Base-by-base conservation (phyloP, 768 basidiomycete genomes). In the Pleurotus sapidus region DNA sequence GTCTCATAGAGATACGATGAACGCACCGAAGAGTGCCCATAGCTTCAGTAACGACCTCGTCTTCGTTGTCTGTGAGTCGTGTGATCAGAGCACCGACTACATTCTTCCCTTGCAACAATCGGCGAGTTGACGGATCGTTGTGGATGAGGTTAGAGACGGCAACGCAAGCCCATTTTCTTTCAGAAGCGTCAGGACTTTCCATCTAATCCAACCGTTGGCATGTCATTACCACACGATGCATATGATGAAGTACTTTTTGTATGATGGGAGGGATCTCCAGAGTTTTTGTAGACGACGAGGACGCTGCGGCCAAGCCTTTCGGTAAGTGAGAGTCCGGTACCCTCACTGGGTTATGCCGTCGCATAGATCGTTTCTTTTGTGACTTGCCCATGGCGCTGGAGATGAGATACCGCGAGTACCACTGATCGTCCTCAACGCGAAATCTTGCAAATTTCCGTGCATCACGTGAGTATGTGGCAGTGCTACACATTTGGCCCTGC, bases 81-180 rank as follows among this genome's bases (percentile, higher is more conserved):
- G 84, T 86, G 65, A 97, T 94, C 64, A 97, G 73, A 27, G 83
- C 84, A 4, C 91, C 93, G 37, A 98, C 91, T 37, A 96, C 80
- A 68, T 95, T 93, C 73, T 91, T 93, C 25, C 91, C 90, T 66
- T 96, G 95, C 17, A 98, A 79, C 63, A 98, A 73, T 60, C 95
- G 75, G 59, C 95, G 78, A 12, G 95, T 97, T 5, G 93, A 92
- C 17, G 95, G 89, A 70, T 98, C 95, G 63, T 96, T 96, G 69
- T 95, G 91, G 60, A 96, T 96, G 49, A 98, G 76, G 70, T 93
- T 96, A 9, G 92, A 94, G n/a, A 96, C 89, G 1, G 95, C 94
- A 20, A 95, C 93, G 68, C 95, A 96, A 3, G 95, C 93, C 95
- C 93, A 97, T 68, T 93, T 92, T 54, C 95, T 84, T 62, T 98